Percentiles rank a stretch among this genome's conserved stretches.
Conservation (phyloP, 2,329 filamentous ascomycete species). For the Dothistroma septosporum region DNA sequence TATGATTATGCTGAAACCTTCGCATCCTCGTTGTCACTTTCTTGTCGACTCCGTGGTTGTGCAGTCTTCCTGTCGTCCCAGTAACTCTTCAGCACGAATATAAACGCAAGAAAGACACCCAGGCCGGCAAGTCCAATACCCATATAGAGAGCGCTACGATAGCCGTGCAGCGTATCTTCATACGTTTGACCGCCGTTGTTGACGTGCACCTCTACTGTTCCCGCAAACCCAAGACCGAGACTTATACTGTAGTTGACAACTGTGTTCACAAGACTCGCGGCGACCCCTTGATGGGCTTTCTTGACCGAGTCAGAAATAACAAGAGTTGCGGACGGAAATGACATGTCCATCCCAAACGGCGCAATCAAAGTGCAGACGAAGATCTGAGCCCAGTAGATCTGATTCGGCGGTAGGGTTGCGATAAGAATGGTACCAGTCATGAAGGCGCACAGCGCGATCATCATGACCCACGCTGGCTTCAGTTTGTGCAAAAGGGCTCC, state of each 20-base stretch:
- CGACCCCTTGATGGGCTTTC: constrained; percentile 49
- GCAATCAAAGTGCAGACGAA: constrained; percentile 55
- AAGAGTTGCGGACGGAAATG: constrained; percentile 59
- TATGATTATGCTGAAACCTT: neutral
- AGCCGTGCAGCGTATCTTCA: constrained; percentile 36
- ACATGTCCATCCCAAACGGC: constrained; percentile 59
- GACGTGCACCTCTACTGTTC: constrained; percentile 55
- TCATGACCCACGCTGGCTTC: constrained; percentile 35
- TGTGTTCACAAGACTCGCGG: constrained; percentile 57
- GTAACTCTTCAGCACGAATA: constrained; percentile 27
- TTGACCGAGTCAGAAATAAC: constrained; percentile 54
- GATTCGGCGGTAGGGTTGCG: constrained; percentile 48
- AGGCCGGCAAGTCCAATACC: constrained; percentile 34
- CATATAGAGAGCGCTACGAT: constrained; percentile 42
- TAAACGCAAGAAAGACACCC: constrained; percentile 27
- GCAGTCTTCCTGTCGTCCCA: constrained; percentile 13
- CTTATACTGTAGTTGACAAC: constrained; percentile 63
- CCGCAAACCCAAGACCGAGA: constrained; percentile 61
- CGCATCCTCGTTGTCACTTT: neutral
- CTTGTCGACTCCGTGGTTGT: neutral
- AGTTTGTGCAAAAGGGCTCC: constrained; percentile 29
- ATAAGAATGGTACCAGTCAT: constrained; percentile 40
- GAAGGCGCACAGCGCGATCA: constrained; percentile 41
- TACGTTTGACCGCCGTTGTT: constrained; percentile 37
- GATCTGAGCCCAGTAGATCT: constrained; percentile 61